Base-by-base conservation (phyloP, 2,329 filamentous ascomycete species). In the Aspergillus ochraceoroseus region DNA sequence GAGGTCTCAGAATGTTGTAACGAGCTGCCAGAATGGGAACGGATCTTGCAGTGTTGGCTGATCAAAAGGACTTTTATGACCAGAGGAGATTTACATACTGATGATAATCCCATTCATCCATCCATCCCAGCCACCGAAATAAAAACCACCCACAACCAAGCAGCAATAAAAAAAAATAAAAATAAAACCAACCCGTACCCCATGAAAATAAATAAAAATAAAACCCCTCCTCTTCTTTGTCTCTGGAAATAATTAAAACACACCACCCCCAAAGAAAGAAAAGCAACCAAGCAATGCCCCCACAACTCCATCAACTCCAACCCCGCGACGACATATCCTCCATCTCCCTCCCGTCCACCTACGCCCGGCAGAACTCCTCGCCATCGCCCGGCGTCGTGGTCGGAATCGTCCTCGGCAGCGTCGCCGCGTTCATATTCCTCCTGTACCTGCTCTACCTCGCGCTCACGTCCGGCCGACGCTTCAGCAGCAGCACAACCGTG, bases 301-400 rank as follows among this genome's bases (percentile, higher is more conserved):
- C 17, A 17, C 9, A 5, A 9, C 13, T n/a, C 35, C 20, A 13
- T 22, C 19, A 7, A 5, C 22, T 14, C n/a, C 15, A 7, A 12
- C 33, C 7, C 13, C 8, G 8, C n/a, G n/a, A n/a, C n/a, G n/a
- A 26, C 14, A 44, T 32, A 20, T 38, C 35, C 19, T 26, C 41
- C 7, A 50, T 67, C 50, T 67, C 77, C 46, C 80, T 84, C 51
- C 79, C 80, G 1, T 72, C 76, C 17, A 77, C 77, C 51, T 84
- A 84, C 62, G 68, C 72, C 31, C 67, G 69, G 37, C 64, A 77
- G 22, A 62, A 74, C 56, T 54, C 64, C 17, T 72, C 76, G 4
- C 77, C 77, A 0, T 32, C 68, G 1, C 72, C 79, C 0, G 79
- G 76, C 38, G 72, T 72, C 26, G 72, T 83, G 1, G 77, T 71